Evolutionary conservation across 345 rosid species (phyloP).

Genomic region (Bruguiera gymnorhiza): DNA sequence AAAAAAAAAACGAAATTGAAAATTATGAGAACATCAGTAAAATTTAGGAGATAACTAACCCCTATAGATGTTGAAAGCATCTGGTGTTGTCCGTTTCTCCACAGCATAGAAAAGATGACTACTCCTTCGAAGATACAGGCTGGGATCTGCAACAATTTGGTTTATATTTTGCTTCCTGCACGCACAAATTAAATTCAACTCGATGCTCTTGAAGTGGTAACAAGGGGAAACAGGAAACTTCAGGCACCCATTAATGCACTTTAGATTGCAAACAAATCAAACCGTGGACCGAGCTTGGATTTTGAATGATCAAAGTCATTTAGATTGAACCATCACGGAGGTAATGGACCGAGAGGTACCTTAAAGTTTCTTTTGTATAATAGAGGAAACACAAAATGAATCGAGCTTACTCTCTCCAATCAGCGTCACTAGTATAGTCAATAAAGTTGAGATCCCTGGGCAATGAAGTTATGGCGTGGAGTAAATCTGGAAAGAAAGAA

Average conservation of each 20-base stretch:
- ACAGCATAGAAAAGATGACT: slow-evolving; percentile 36
- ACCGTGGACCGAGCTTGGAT: no score
- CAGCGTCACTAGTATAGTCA: slow-evolving; percentile 14
- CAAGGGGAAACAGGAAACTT: background rate
- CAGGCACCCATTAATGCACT: background rate
- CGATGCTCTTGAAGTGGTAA: background rate
- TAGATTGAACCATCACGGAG: background rate
- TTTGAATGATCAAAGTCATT: background rate
- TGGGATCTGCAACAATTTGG: slow-evolving; percentile 37
- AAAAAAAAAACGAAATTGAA: background rate
- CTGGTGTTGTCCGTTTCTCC: slow-evolving; percentile 29
- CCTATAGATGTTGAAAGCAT: slow-evolving; percentile 32
- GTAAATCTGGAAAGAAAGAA: slow-evolving; percentile 28
- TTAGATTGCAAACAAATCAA: no score
- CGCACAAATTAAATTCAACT: background rate
- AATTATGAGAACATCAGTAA: background rate
- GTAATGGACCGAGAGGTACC: no score
- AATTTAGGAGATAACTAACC: slow-evolving; percentile 21
- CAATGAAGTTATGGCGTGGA: slow-evolving; percentile 36
- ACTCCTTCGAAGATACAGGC: slow-evolving; percentile 25
- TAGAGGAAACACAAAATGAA: background rate
- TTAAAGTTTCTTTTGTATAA: background rate
- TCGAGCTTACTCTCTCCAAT: slow-evolving; percentile 29
- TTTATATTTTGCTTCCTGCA: slow-evolving; percentile 25
- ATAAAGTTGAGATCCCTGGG: slow-evolving; percentile 40